Base-by-base conservation (phyloP, 2,329 filamentous ascomycete species). In the Sclerotiophoma versabilis region DNA sequence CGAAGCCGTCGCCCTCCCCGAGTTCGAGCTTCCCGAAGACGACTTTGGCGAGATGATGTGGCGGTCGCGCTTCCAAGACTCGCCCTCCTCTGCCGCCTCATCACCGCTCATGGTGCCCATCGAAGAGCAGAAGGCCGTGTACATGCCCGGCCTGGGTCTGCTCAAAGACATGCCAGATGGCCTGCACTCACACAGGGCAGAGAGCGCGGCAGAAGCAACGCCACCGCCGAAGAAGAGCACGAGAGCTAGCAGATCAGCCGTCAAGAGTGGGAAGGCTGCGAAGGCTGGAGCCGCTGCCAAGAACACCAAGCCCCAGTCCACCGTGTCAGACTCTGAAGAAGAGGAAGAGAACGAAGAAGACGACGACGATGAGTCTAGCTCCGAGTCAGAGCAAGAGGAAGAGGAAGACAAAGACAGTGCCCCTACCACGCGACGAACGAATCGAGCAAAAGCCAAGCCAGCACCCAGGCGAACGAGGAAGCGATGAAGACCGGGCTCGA, bases 11-110 rank as follows among this genome's bases (percentile, higher is more conserved):
- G 54, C 55, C 7, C 57, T 73, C 11, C 70, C 70, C 22, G 75
- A 76, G 7, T 81, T 81, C 45, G 69, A 73, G 44, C 70, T 80
- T 10, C 78, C 78, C 3, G 74, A 75, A 20, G 74, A 76, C n/a
- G 75, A 76, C 3, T 79, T 74, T 50, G 77, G 72, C 44, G 75
- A 76, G 38, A 41, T 78, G 54, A 77, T 78, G 64, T 81, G 79
- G 79, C 67, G 71, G 30, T 66, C 68, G 29, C 66, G 79, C 46
- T 74, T 75, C 54, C 68, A 66, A 27, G 60, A 62, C 12, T 56
- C 68, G 10, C 58, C 60, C 2, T 72, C 70, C 1, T 64, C 61
- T 3, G 48, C 58, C 2, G 60, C 65, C 14, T 73, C 71, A 0
- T 74, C 72, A 1, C 72, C 72, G 5, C 65, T 68, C 14, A 50